Conservation (phyloP, 2,329 filamentous ascomycete species). For the Hymenoscyphus occultus region DNA sequence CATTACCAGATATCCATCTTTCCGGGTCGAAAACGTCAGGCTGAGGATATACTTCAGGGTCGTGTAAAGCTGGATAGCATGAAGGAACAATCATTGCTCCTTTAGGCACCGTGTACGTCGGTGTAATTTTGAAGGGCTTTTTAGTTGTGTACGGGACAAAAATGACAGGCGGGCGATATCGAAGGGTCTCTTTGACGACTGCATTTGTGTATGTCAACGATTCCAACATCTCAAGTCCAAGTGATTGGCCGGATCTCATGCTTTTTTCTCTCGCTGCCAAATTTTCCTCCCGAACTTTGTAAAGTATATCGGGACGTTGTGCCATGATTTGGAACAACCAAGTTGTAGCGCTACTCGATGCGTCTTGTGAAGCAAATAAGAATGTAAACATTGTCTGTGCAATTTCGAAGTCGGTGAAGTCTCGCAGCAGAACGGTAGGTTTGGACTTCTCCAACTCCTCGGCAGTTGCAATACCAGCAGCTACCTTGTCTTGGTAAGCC, state of each 20-base stretch:
- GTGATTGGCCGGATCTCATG: conserved; percentile 32
- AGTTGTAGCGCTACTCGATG: conserved; percentile 51
- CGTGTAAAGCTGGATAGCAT: conserved; percentile 50
- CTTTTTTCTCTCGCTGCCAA: conserved; percentile 44
- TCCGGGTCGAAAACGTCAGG: conserved; percentile 50
- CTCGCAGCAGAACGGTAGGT: conserved; percentile 47
- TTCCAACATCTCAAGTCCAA: conserved; percentile 47
- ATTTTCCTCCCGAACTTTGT: conserved; percentile 64
- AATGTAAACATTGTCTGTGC: conserved; percentile 51
- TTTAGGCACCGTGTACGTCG: conserved; percentile 48
- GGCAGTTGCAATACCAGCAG: conserved; percentile 47
- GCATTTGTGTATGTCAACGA: conserved; percentile 50
- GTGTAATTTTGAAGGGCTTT: conserved; percentile 46
- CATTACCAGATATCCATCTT: conserved; percentile 51
- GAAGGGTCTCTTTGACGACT: conserved; percentile 52
- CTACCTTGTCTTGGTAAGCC: conserved; percentile 61
- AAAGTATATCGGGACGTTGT: conserved; percentile 87
- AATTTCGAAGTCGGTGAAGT: conserved; percentile 50
- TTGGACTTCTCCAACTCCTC: conserved; percentile 36
- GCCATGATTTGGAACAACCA: conserved; percentile 68
- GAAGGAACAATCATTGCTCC: conserved; percentile 50
- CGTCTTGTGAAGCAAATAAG: conserved; percentile 53
- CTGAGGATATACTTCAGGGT: conserved; percentile 46
- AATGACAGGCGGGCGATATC: conserved; percentile 51
- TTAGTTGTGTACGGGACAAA: conserved; percentile 52